Evolutionary conservation across 208 protist genomes (phyloP), one percentile per base, ranked within the genome.

Genomic region (Balamuthia mandrillaris): DNA sequence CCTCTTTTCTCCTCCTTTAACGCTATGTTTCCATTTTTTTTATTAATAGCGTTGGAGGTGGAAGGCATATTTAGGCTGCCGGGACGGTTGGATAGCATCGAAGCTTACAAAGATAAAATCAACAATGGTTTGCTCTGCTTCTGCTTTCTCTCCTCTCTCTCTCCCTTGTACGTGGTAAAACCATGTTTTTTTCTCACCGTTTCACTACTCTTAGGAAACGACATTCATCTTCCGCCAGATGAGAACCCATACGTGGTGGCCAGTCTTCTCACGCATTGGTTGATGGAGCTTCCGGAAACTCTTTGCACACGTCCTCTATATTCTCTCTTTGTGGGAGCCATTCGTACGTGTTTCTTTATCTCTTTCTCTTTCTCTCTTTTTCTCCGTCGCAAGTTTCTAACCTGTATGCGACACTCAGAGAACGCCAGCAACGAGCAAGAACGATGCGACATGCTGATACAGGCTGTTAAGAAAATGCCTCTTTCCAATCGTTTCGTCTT

Each of bases 51-150:
- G 3, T n/a, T 81, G 49, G 18, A 24, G 18, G 33, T 44, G 35
- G 74, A 81, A 41, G 74, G 74, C 31, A 81, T 81, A 31, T 81
- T 81, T 51, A 44, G 74, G 7, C 56, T 63, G 52, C 49, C 74
- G 10, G 74, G 74, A 4, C 74, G 74, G 12, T 18, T 81, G 27
- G 74, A 81, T 63, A 37, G 49, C 2, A 81, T 81, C 37, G 74
- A 81, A 27, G 74, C 56, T 12, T 81, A 63, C 47, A 81, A 81
- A 41, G 74, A 81, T 35, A 33, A 45, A 18, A 35, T 81, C 31
- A 81, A 81, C 31, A 44, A 81, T 21, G 74, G 65, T 12, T 5
- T 75, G 21, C 33, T 75, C 16, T 5, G 6, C 65, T 72, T 72
- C 63, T 44, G 31, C 9, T 6, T 6, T 21, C 1, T 35, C 29